Conservation (phyloP, 208 protist species). For the Leishmania arabica region DNA sequence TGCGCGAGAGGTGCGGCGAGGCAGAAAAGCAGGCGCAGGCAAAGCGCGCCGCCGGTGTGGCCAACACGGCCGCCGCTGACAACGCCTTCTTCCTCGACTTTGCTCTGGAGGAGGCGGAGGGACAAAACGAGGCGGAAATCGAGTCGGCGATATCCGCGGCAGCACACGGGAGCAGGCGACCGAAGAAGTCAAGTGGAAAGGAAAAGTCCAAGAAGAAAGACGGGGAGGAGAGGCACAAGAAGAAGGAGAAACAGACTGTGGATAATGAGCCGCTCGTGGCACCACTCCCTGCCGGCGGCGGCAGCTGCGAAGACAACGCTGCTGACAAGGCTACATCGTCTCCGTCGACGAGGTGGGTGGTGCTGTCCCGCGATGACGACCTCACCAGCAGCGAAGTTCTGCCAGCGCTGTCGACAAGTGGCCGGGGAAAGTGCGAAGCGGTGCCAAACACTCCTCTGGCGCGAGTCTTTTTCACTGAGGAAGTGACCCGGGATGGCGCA, state of each 20-base stretch:
- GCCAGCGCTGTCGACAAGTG: slow-evolving; percentile 8
- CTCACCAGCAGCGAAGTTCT: slow-evolving; percentile 19
- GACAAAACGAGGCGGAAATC: slow-evolving; percentile 31
- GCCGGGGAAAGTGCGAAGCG: slow-evolving; percentile 35
- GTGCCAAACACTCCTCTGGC: slow-evolving; percentile 50
- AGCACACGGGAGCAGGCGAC: not conserved
- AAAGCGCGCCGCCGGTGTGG: slow-evolving; percentile 10
- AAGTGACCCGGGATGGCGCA: slow-evolving; percentile 47
- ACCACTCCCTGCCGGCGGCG: not conserved
- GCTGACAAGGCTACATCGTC: too few relatives aligned
- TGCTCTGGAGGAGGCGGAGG: slow-evolving; percentile 36
- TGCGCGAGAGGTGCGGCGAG: slow-evolving; percentile 32
- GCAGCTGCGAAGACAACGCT: not conserved
- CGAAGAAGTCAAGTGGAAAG: slow-evolving; percentile 8
- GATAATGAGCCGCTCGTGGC: slow-evolving; percentile 2
- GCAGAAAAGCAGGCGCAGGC: slow-evolving; percentile 32
- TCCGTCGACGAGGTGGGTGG: slow-evolving; percentile 1
- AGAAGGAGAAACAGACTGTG: not conserved
- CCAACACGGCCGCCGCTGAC: not conserved
- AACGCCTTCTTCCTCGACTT: slow-evolving; percentile 56
- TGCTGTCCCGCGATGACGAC: slow-evolving; percentile 26
- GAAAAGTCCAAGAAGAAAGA: slow-evolving; percentile 32
- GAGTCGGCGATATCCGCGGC: slow-evolving; percentile 33
- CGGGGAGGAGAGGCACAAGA: not conserved
- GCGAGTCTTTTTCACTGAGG: slow-evolving; percentile 34